phyloP scores from a whole-genome alignment of 768 basidiomycete genomes.

The Pleurotus djamor region DNA sequence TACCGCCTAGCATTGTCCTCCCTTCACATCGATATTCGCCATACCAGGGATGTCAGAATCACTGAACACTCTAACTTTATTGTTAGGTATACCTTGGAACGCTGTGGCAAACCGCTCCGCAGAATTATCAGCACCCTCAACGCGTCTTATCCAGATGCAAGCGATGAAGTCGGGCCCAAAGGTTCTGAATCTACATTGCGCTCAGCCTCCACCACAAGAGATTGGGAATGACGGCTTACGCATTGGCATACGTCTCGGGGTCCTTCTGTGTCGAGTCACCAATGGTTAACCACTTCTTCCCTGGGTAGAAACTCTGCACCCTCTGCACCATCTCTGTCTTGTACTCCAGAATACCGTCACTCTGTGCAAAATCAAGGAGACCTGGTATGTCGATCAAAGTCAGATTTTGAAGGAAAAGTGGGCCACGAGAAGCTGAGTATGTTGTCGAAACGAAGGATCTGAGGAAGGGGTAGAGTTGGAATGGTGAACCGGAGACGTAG shows the following conservation, averaged over 20 bases:
- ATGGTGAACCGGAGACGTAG: constrained; percentile 41
- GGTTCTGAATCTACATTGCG: constrained; percentile 26
- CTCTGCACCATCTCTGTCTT: constrained; percentile 35
- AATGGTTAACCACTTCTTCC: constrained; percentile 37
- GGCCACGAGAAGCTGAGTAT: constrained; percentile 32
- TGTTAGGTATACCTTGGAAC: constrained; percentile 29
- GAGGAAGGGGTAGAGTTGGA: constrained; percentile 45
- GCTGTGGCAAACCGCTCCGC: constrained; percentile 31
- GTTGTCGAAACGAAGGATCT: constrained; percentile 32
- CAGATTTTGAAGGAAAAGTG: constrained; percentile 35
- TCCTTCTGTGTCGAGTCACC: constrained; percentile 46
- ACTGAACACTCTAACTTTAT: constrained; percentile 28
- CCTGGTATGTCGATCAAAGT: constrained; percentile 27
- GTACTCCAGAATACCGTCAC: constrained; percentile 26
- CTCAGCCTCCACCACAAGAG: not conserved
- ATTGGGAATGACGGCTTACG: constrained; percentile 24
- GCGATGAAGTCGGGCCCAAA: constrained; percentile 31
- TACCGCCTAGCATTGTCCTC: constrained; percentile 27
- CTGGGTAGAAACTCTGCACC: constrained; percentile 38
- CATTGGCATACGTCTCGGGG: constrained; percentile 40
- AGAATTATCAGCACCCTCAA: constrained; percentile 40
- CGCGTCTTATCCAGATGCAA: constrained; percentile 42
- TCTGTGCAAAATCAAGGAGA: constrained; percentile 23
- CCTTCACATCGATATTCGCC: constrained; percentile 32
- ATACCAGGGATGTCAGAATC: constrained; percentile 33